Percentiles rank a stretch among this genome's conserved stretches.
Conservation (phyloP, 2,329 filamentous ascomycete species). For the Paradendryphiella salina region DNA sequence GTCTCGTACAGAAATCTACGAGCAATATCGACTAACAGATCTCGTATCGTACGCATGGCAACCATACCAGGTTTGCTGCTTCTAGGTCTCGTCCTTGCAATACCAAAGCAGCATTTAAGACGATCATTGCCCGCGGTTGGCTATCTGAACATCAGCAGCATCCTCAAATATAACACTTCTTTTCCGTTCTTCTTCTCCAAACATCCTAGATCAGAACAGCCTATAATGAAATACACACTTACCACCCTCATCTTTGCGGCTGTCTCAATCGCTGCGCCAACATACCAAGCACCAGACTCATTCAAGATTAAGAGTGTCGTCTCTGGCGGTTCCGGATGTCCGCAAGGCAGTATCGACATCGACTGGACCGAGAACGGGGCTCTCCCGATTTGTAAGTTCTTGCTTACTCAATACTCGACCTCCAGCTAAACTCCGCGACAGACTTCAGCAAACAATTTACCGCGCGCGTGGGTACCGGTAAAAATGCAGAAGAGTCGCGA, state of each 20-base stretch:
- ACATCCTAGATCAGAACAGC: neutral
- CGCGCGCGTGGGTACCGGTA: slow-evolving; percentile 33
- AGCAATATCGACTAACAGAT: slow-evolving; percentile 30
- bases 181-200: neutral
- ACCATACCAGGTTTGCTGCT: slow-evolving; percentile 22
- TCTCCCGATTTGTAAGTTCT: slow-evolving; percentile 38
- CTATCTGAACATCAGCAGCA: slow-evolving; percentile 6
- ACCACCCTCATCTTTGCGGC: slow-evolving; percentile 30
- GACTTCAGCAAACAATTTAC: slow-evolving; percentile 42
- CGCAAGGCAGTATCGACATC: slow-evolving; percentile 43
- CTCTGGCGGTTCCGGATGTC: slow-evolving; percentile 42
- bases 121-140: slow-evolving; percentile 22
- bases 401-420: neutral
- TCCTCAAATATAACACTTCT: neutral
- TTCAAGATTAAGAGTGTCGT: slow-evolving; percentile 41
- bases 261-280: slow-evolving; percentile 25
- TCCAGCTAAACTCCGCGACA: slow-evolving; percentile 11
- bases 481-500: slow-evolving; percentile 33
- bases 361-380: slow-evolving; percentile 37
- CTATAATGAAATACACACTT: slow-evolving; percentile 34
- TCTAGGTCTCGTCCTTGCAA: slow-evolving; percentile 29
- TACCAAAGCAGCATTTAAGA: slow-evolving; percentile 34
- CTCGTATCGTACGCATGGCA: slow-evolving; percentile 21
- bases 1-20: slow-evolving; percentile 23
- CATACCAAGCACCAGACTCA: slow-evolving; percentile 26